Percentiles rank a stretch among this genome's conserved stretches.
These are phyloP conservation scores for Podila epicladia DNA, from an alignment of 192 early-diverging fungal species.

Conservation along the genomic window DNA sequence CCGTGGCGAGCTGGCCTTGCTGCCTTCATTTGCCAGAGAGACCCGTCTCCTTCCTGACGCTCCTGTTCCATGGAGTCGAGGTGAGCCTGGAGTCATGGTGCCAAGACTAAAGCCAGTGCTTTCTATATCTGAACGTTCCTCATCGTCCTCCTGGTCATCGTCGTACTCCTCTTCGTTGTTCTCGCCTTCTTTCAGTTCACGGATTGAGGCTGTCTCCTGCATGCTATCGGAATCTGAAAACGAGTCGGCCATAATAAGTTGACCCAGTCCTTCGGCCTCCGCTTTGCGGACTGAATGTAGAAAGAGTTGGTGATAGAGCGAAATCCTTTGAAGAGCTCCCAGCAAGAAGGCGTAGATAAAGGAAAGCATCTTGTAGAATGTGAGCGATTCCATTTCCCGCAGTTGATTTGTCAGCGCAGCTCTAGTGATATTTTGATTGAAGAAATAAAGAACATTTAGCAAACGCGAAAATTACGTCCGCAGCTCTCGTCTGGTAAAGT, in stretches of 20 bases:
- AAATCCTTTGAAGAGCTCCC: slow-evolving; percentile 74
- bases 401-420: slow-evolving; percentile 73
- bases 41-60: slow-evolving; percentile 9
- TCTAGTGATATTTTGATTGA: slow-evolving; percentile 25
- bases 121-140: slow-evolving; percentile 25
- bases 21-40: not conserved
- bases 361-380: slow-evolving; percentile 82
- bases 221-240: slow-evolving; percentile 30
- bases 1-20: slow-evolving; percentile 6
- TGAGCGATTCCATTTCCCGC: slow-evolving; percentile 83
- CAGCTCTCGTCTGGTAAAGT: too few species aligned
- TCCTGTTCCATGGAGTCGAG: slow-evolving; percentile 12
- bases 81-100: slow-evolving; percentile 35
- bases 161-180: slow-evolving; percentile 15
- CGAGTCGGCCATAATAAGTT: slow-evolving; percentile 36
- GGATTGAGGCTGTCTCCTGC: slow-evolving; percentile 28
- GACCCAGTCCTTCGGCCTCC: slow-evolving; percentile 49
- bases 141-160: slow-evolving; percentile 4
- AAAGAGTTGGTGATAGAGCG: slow-evolving; percentile 78
- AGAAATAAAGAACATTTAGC: slow-evolving; percentile 1
- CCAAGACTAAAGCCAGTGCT: slow-evolving; percentile 40
- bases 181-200: slow-evolving; percentile 22
- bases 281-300: slow-evolving; percentile 71
- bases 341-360: slow-evolving; percentile 82
- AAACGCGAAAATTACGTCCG: not conserved